phyloP scores from a whole-genome alignment of 306 rosid genomes.

The Sicyos baderoa region DNA sequence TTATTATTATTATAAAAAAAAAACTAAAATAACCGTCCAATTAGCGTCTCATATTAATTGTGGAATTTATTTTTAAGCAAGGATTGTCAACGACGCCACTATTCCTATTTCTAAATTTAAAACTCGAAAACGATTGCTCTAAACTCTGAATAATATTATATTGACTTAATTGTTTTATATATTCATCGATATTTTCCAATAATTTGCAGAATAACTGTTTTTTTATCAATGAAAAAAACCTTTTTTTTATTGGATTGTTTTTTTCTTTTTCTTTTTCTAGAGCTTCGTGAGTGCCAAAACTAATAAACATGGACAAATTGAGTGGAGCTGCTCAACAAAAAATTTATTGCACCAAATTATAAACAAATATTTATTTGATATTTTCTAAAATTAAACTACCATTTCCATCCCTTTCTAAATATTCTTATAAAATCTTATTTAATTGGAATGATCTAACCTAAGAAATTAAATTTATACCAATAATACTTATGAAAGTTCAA shows the following conservation, averaged over 20 bases:
- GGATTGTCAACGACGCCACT: not conserved
- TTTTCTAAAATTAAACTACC: not conserved
- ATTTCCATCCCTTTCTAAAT: not conserved
- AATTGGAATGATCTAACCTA: not conserved
- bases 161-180: not conserved
- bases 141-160: not conserved
- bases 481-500: too few species aligned
- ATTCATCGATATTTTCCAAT: not conserved
- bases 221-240: too few species aligned
- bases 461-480: too few species aligned
- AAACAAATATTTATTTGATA: not conserved
- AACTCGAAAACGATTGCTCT: not conserved
- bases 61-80: not conserved
- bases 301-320: not conserved
- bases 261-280: too few species aligned
- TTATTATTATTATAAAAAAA: too few species aligned
- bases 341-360: not conserved
- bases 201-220: not conserved
- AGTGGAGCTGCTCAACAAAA: not conserved
- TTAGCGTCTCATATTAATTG: not conserved
- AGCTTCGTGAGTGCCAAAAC: not conserved
- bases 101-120: not conserved
- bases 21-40: not conserved
- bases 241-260: too few species aligned
- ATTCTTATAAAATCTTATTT: not conserved